These are phyloP conservation scores for Solanum hybrid DNA, from an alignment of 305 asterid species.

Conservation along the genomic window DNA sequence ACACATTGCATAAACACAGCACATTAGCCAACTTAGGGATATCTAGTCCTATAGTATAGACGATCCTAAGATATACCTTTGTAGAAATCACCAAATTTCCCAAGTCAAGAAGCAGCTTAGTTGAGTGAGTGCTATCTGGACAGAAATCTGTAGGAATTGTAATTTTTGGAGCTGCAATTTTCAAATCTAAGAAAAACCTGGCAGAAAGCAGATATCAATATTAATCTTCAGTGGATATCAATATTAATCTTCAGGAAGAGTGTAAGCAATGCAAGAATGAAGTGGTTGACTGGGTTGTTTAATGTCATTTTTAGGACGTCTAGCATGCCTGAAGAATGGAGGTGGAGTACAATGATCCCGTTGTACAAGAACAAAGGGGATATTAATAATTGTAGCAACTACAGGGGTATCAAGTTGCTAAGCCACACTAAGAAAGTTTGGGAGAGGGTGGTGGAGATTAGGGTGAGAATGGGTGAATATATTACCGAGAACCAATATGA, in stretches of 20 bases:
- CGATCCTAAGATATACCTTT: conserved; percentile 39
- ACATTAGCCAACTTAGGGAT: background rate
- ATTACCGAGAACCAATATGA: background rate
- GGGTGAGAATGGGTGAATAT: background rate
- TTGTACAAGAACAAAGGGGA: background rate
- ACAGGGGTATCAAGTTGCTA: background rate
- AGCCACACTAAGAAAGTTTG: background rate
- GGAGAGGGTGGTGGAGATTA: background rate
- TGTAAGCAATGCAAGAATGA: background rate
- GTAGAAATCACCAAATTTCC: conserved; percentile 83
- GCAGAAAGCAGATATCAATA: conserved; percentile 20
- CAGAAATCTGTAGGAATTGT: conserved; percentile 79
- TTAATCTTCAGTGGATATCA: background rate
- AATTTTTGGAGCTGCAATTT: conserved; percentile 96
- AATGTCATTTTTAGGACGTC: background rate
- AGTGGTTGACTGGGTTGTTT: background rate
- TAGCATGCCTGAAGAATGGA: background rate
- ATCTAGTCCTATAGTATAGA: background rate
- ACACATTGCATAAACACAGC: conserved; percentile 15
- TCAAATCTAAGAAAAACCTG: conserved; percentile 88
- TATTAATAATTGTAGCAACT: background rate
- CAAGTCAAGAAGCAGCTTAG: conserved; percentile 91
- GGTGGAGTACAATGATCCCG: background rate
- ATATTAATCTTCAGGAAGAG: background rate
- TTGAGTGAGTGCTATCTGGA: conserved; percentile 70